Evolutionary conservation across 192 early-diverging fungal species (phyloP).

Genomic region (Backusella circina): DNA sequence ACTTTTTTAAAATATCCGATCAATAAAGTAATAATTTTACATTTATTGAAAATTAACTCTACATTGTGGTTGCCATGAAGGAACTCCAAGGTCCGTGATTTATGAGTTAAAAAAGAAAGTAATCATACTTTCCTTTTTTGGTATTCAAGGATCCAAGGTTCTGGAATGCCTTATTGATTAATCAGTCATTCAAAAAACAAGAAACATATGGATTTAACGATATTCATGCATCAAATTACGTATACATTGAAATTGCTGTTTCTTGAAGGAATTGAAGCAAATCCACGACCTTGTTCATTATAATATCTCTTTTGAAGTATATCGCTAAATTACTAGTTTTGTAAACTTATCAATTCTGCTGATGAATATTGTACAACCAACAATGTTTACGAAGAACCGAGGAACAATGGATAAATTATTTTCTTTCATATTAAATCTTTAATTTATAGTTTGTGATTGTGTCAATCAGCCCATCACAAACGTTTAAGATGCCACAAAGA

Average conservation of each 20-base stretch:
- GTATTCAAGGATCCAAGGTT: not conserved
- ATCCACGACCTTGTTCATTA: not conserved
- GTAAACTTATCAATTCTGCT: not conserved
- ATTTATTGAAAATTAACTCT: not conserved
- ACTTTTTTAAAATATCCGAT: not conserved
- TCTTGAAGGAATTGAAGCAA: not conserved
- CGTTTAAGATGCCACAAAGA: not conserved
- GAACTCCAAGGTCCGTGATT: not conserved
- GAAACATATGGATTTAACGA: not conserved
- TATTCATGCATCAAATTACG: not conserved
- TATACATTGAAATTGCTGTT: not conserved
- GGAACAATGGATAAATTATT: slow-evolving; percentile 4
- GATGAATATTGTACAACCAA: not conserved
- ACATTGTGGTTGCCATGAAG: not conserved
- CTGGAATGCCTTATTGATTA: not conserved
- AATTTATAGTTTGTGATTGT: not conserved
- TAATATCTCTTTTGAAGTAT: not conserved
- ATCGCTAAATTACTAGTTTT: not conserved
- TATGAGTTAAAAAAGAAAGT: not conserved
- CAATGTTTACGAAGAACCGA: not conserved
- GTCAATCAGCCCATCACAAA: not conserved
- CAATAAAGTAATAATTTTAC: not conserved
- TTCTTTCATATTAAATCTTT: not conserved
- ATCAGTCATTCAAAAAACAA: not conserved
- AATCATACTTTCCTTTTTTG: not conserved